phyloP scores from a whole-genome alignment of 73 alveolate species.

The Symbiodinium natans region DNA sequence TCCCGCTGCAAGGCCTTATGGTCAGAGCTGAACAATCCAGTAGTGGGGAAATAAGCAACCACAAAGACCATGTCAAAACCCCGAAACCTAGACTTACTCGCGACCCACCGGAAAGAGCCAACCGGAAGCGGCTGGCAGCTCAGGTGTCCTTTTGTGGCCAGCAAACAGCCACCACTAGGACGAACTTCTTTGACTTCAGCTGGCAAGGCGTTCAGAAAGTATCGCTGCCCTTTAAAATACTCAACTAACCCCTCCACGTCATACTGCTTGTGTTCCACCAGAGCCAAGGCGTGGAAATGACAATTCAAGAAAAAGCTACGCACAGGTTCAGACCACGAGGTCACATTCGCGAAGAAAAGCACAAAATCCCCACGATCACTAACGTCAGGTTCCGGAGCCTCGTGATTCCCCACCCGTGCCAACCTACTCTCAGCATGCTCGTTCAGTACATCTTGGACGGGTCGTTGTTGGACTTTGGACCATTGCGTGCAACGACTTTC shows the following conservation, averaged over 20 bases:
- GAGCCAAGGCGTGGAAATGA: not conserved
- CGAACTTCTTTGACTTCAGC: not conserved
- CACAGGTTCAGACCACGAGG: not conserved
- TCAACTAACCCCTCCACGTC: not conserved
- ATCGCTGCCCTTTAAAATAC: not conserved
- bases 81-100: not conserved
- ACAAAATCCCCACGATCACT: not conserved
- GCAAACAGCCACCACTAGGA: not conserved
- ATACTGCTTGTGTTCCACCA: not conserved
- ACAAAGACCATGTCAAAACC: not conserved
- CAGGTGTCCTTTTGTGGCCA: not conserved
- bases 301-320: not conserved
- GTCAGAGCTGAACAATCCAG: no score
- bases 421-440: not conserved
- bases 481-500: not conserved
- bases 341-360: not conserved
- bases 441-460: not conserved
- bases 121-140: not conserved
- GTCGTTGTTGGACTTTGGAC: not conserved
- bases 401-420: not conserved
- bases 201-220: not conserved
- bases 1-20: no score
- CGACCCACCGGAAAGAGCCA: not conserved
- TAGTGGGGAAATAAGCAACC: no score
- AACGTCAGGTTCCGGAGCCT: constrained; percentile 7